Evolutionary conservation across 140 eudicot genomes (phyloP).

Genomic region (Bidens hawaiensis): DNA sequence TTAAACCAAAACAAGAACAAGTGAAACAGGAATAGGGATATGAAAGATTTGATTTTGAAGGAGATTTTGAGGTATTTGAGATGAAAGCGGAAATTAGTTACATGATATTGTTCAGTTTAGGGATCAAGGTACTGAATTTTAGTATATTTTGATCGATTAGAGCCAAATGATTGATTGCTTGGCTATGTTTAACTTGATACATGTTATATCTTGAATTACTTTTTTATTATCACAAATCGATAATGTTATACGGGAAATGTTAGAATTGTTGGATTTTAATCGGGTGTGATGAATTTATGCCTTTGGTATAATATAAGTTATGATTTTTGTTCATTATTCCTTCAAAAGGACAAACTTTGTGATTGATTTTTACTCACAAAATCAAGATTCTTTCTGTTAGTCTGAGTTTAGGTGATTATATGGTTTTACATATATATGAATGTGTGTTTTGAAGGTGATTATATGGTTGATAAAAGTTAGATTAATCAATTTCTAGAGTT

Average conservation of each 20-base stretch:
- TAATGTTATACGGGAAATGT: too few relatives aligned
- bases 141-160: constrained; percentile 1
- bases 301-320: too few relatives aligned
- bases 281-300: not conserved
- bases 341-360: not conserved
- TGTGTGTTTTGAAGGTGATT: too few relatives aligned
- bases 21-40: not conserved
- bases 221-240: too few relatives aligned
- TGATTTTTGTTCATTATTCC: not conserved
- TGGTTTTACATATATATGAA: too few relatives aligned
- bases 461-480: not conserved
- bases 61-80: constrained; percentile 21
- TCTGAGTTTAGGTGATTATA: too few relatives aligned
- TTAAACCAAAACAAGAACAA: constrained; percentile 31
- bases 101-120: not conserved
- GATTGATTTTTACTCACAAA: constrained; percentile 1
- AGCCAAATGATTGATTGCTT: constrained; percentile 29
- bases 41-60: constrained; percentile 5
- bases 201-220: too few relatives aligned
- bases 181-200: too few relatives aligned
- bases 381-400: too few relatives aligned
- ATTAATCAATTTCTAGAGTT: not conserved
- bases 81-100: not conserved
- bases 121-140: constrained; percentile 18
- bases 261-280: too few relatives aligned